These are phyloP conservation scores for Ochetophila trinervis DNA, from an alignment of 306 rosid species.

Conservation along the genomic window DNA sequence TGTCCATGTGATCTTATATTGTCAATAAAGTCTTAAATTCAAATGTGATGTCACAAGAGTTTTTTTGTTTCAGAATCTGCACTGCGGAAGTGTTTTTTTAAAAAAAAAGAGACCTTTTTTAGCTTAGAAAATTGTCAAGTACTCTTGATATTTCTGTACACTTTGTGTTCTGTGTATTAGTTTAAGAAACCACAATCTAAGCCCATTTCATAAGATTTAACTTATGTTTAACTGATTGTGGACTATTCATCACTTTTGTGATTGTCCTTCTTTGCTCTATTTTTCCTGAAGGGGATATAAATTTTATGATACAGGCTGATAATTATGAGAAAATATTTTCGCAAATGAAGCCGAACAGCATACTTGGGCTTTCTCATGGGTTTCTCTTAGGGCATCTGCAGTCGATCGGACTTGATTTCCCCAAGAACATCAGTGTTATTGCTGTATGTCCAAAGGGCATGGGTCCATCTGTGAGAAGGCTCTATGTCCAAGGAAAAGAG, in stretches of 20 bases:
- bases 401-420: conserved; percentile 81
- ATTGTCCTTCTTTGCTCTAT: background rate
- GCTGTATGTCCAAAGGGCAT: conserved; percentile 99
- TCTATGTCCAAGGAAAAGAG: conserved; percentile 94
- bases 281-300: background rate
- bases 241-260: background rate
- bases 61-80: too few species aligned
- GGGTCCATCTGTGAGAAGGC: conserved; percentile 99
- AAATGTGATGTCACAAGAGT: too few species aligned
- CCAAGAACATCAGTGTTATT: conserved; percentile 82
- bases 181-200: too few species aligned
- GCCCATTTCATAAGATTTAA: too few species aligned
- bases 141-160: too few species aligned
- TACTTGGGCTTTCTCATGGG: conserved; percentile 97
- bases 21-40: too few species aligned
- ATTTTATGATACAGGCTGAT: conserved; percentile 68
- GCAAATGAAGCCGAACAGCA: conserved; percentile 88
- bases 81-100: too few species aligned
- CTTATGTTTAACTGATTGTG: too few species aligned
- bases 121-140: too few species aligned
- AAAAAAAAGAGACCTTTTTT: too few species aligned
- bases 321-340: conserved; percentile 77
- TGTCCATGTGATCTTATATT: too few species aligned
- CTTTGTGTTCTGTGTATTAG: too few species aligned
- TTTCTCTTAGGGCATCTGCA: conserved; percentile 96